A percentile compares a stretch with the other conserved stretches of the same genome.
These are phyloP conservation scores for Metschnikowia continentalis DNA, from an alignment of 805 yeast genomes.

Conservation along the genomic window DNA sequence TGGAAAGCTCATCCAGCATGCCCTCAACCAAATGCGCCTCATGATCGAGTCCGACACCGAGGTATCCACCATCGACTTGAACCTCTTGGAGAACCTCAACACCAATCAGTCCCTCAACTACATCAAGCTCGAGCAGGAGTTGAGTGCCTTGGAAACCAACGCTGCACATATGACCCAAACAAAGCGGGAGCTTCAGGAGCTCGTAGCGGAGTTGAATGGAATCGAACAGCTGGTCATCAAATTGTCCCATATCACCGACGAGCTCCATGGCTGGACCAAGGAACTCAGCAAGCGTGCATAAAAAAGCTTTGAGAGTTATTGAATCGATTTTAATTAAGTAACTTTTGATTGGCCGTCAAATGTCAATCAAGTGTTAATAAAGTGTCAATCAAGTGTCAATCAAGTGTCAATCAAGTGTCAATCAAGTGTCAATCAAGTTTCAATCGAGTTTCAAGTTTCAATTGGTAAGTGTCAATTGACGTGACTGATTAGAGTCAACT, in stretches of 20 bases:
- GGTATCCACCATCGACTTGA: conserved; percentile 42
- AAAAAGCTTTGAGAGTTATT: background rate
- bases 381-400: background rate
- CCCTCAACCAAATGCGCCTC: conserved; percentile 27
- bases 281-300: conserved; percentile 2
- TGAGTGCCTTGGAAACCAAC: conserved; percentile 43
- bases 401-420: too few species aligned
- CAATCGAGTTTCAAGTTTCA: background rate
- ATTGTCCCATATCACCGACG: conserved; percentile 35
- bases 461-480: too few species aligned
- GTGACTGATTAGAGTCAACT: too few species aligned
- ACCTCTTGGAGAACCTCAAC: conserved; percentile 50
- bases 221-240: conserved; percentile 35
- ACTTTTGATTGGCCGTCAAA: too few species aligned
- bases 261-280: conserved; percentile 10
- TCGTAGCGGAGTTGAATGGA: conserved; percentile 21
- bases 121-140: conserved; percentile 37
- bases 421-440: background rate
- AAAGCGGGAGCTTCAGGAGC: conserved; percentile 22
- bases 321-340: too few species aligned
- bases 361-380: too few species aligned
- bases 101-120: conserved; percentile 56
- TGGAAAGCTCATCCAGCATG: conserved; percentile 24
- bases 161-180: conserved; percentile 25
- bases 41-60: conserved; percentile 40